phyloP scores from a whole-genome alignment of 148 eudicot genomes.

The Chenopodium suecicum region DNA sequence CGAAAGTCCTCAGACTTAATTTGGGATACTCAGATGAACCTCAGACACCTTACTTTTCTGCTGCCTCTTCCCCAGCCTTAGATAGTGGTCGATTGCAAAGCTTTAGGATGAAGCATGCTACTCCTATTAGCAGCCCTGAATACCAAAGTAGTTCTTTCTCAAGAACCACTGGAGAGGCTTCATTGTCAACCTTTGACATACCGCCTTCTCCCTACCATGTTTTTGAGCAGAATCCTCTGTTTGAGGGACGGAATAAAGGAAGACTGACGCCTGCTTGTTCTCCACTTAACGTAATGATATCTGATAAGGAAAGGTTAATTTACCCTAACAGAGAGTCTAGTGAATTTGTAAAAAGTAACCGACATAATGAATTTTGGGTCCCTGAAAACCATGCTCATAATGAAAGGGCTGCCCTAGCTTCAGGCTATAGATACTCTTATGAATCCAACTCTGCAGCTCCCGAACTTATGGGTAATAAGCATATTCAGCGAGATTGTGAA shows the following conservation, averaged over 20 bases:
- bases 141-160: slow-evolving; percentile 58
- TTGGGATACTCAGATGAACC: slow-evolving; percentile 53
- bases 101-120: slow-evolving; percentile 61
- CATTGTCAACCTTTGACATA: slow-evolving; percentile 50
- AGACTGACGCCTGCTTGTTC: slow-evolving; percentile 32
- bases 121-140: slow-evolving; percentile 88
- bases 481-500: slow-evolving; percentile 29
- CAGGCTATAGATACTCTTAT: slow-evolving; percentile 24
- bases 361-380: slow-evolving; percentile 31
- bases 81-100: slow-evolving; percentile 44
- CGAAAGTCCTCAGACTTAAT: slow-evolving; percentile 77
- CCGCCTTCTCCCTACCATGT: slow-evolving; percentile 51
- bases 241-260: slow-evolving; percentile 53
- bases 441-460: slow-evolving; percentile 25
- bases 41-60: slow-evolving; percentile 81
- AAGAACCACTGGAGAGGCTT: slow-evolving; percentile 51
- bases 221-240: slow-evolving; percentile 80
- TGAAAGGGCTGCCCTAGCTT: slow-evolving; percentile 26
- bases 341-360: slow-evolving; percentile 20
- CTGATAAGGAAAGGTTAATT: slow-evolving; percentile 30
- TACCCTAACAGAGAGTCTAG: slow-evolving; percentile 28
- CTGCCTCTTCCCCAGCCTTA: slow-evolving; percentile 62
- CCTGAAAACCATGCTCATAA: slow-evolving; percentile 39
- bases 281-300: slow-evolving; percentile 21
- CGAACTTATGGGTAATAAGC: slow-evolving; percentile 26